These are phyloP conservation scores for Niebla homalea DNA, from an alignment of 495 filamentous ascomycete genomes.

Conservation along the genomic window DNA sequence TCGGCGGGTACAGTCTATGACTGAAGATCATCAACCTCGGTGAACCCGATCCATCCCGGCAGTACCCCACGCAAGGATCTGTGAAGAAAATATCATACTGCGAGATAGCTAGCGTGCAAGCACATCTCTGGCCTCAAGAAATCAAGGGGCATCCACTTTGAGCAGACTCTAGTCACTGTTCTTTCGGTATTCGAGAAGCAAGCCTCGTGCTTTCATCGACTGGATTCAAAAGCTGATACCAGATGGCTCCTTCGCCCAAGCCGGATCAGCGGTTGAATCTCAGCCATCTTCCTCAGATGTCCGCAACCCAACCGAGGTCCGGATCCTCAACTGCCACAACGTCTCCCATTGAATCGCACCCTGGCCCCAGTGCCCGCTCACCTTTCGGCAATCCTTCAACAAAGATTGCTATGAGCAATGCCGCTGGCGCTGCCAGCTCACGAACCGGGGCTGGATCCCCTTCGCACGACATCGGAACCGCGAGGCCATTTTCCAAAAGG, in stretches of 20 bases:
- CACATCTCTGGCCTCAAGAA: too few relatives aligned
- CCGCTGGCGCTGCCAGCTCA: slow-evolving; percentile 58
- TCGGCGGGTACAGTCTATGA: too few relatives aligned
- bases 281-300: slow-evolving; percentile 60
- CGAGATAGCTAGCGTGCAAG: too few relatives aligned
- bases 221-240: slow-evolving; percentile 14
- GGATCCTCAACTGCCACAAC: slow-evolving; percentile 77
- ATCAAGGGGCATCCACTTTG: too few relatives aligned
- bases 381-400: slow-evolving; percentile 58
- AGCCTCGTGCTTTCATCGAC: not conserved
- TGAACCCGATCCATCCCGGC: too few relatives aligned
- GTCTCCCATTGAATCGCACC: slow-evolving; percentile 70
- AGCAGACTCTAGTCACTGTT: too few relatives aligned
- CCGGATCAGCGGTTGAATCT: slow-evolving; percentile 62
- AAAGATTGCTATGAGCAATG: slow-evolving; percentile 49
- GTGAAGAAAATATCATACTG: too few relatives aligned
- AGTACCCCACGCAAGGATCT: too few relatives aligned
- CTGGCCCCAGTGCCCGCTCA: slow-evolving; percentile 53
- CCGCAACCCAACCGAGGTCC: slow-evolving; percentile 60
- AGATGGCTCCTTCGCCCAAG: slow-evolving; percentile 72
- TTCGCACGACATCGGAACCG: slow-evolving; percentile 66
- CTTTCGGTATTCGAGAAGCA: not conserved
- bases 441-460: slow-evolving; percentile 92
- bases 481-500: slow-evolving; percentile 72
- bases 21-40: too few relatives aligned